These are phyloP conservation scores for Solanum commersonii DNA, from an alignment of 257 asterid genomes.

Conservation along the genomic window DNA sequence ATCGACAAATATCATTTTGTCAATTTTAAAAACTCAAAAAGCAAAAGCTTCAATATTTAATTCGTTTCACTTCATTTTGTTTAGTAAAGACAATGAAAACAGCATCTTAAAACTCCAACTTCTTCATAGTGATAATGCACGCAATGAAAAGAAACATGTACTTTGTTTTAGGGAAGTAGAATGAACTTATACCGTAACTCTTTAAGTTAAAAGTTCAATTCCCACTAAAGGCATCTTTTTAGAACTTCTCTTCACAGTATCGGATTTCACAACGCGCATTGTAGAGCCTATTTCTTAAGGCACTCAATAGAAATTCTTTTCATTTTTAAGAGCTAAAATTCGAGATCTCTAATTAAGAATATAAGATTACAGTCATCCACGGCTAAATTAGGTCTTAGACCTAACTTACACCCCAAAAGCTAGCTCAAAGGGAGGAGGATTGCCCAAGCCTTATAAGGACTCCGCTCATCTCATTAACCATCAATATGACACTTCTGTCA, in stretches of 20 bases:
- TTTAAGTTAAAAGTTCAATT: background rate
- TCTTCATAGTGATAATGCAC: background rate
- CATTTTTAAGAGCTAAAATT: fast-evolving
- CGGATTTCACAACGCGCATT: background rate
- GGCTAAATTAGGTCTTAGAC: too few species aligned
- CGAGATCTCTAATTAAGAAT: background rate
- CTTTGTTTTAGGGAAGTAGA: background rate
- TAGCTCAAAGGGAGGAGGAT: too few species aligned
- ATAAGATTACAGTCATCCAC: too few species aligned
- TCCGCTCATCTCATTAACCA: too few species aligned
- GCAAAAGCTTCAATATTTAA: background rate
- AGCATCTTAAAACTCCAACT: background rate
- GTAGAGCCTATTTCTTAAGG: background rate
- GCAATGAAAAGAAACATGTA: background rate
- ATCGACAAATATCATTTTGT: background rate
- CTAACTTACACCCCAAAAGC: too few species aligned
- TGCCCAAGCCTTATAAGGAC: too few species aligned
- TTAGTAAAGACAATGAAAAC: background rate
- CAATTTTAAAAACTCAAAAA: background rate
- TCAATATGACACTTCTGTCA: too few species aligned
- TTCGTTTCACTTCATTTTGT: background rate
- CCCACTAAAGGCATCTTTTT: background rate
- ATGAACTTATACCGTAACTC: background rate
- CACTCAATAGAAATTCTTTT: fast-evolving
- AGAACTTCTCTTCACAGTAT: background rate